Base-by-base conservation (phyloP, 805 yeast species). In the Candida manassasensis region DNA sequence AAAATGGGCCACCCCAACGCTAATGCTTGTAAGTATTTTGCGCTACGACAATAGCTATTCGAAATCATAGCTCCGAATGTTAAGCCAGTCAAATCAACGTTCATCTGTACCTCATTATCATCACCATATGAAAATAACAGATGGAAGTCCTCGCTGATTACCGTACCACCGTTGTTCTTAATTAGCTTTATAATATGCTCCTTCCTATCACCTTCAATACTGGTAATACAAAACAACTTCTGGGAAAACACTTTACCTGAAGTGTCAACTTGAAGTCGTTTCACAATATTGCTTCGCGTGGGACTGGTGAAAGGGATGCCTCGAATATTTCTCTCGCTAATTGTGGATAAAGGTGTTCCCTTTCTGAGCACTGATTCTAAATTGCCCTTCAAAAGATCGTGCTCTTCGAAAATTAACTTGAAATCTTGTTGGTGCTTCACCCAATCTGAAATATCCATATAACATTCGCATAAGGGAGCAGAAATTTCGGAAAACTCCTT, bases 1-100 rank as follows among this genome's bases (percentile, higher is more conserved):
- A 88, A 49, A 13, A 84, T 71, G 2, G 97, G 97, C 95, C 95
- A 87, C 2, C 90, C 89, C 29, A 87, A 51, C 0, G 90, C 84
- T 12, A 87, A 54, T 2, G 82, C 77, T 49, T 85, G 93, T 7
- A 88, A 53, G 52, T 82, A 88, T 49, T 87, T 88, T 6, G 79
- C 69, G 32, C 88, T 84, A 24, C 96, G 62, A 13, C 75, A 66
- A 38, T 73, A 70, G 19, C 67, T 67, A 25, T 69, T 70, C 0
- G 90, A 70, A 1, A 88, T 57, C 21, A 84, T 62, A 2, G 89
- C 89, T 1, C 73, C 86, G 58, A 87, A 84, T 21, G 48, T 63
- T 41, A 54, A 66, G 8, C 41, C 42, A 6, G 35, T 39, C 19
- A 51, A 21, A 35, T 36, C 21, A 4, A 35, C 37, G 26, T 22